Percentiles rank a stretch among this genome's conserved stretches.
Evolutionary conservation across 1,284 basidiomycete genomes (phyloP).

Genomic region (Cutaneotrichosporon cyanovorans): DNA sequence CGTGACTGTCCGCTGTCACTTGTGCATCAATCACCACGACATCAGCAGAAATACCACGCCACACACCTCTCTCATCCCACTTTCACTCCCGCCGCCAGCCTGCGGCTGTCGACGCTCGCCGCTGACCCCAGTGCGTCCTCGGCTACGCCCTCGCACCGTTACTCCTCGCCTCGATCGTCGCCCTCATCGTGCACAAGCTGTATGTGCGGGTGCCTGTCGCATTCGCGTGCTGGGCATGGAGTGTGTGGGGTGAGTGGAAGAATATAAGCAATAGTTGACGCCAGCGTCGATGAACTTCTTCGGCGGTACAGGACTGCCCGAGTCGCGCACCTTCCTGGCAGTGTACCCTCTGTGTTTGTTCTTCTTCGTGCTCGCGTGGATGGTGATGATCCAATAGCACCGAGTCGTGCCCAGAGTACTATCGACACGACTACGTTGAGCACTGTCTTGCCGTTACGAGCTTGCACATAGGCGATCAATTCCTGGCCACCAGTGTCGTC

Average conservation of each 20-base stretch:
- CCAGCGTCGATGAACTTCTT: conserved; percentile 87
- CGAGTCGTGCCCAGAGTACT: background rate
- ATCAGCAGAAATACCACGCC: too few species aligned
- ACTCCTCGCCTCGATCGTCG: conserved; percentile 75
- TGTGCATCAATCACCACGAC: too few species aligned
- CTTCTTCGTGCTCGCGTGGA: conserved; percentile 66
- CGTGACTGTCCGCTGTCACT: too few species aligned
- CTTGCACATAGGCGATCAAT: too few species aligned
- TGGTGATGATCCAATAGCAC: conserved; percentile 75
- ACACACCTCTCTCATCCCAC: too few species aligned
- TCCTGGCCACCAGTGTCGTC: too few species aligned
- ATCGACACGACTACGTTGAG: background rate
- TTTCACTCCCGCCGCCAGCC: too few species aligned
- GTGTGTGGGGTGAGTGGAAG: conserved; percentile 71
- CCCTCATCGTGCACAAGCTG: conserved; percentile 74
- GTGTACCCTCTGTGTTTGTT: conserved; percentile 75
- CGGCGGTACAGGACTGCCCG: conserved; percentile 84
- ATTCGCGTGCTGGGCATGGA: conserved; percentile 81
- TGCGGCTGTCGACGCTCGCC: background rate
- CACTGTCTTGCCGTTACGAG: background rate
- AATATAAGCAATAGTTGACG: background rate
- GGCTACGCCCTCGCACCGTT: conserved; percentile 86
- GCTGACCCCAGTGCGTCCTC: conserved; percentile 57
- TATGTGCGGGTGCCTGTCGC: conserved; percentile 79
- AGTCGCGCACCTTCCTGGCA: conserved; percentile 75